Percentiles rank a stretch among this genome's conserved stretches.
Conservation (phyloP, 306 rosid genomes). For the Cucurbita pepo region DNA sequence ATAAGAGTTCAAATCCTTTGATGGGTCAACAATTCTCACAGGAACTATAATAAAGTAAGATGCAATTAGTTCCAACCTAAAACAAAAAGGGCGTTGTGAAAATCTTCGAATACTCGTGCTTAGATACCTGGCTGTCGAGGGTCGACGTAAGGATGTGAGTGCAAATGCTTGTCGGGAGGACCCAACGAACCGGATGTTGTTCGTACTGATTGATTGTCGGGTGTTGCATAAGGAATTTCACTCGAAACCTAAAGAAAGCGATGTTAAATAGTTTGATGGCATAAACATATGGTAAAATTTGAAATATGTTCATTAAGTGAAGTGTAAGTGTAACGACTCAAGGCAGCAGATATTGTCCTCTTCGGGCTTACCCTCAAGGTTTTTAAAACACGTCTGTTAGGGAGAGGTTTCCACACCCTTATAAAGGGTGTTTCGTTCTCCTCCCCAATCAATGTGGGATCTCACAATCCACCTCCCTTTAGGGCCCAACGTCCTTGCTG, state of each 20-base stretch:
- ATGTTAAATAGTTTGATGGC: neutral
- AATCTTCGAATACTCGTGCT: neutral
- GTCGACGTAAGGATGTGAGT: conserved; percentile 48
- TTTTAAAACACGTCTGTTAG: too few species aligned
- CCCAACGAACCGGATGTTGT: conserved; percentile 93
- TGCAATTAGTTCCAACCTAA: neutral
- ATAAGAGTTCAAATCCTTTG: conserved; percentile 88
- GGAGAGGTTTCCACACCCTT: too few species aligned
- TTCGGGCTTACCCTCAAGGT: too few species aligned
- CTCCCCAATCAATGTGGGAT: too few species aligned
- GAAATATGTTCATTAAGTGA: neutral
- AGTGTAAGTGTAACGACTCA: too few species aligned
- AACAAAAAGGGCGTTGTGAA: conserved; percentile 3
- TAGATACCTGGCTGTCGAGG: conserved; percentile 84
- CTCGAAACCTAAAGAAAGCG: conserved; percentile 47
- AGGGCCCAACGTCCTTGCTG: too few species aligned
- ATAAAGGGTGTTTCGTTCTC: too few species aligned
- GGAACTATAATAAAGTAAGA: conserved; percentile 41
- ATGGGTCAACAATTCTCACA: conserved; percentile 82
- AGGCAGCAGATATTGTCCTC: too few species aligned
- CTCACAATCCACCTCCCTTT: too few species aligned
- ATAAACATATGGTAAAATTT: neutral
- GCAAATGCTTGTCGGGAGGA: conserved; percentile 51
- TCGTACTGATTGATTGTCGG: conserved; percentile 81
- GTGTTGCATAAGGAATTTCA: conserved; percentile 77